These are phyloP conservation scores for Cladophialophora exuberans DNA, from an alignment of 2,329 filamentous ascomycete genomes.

Conservation along the genomic window DNA sequence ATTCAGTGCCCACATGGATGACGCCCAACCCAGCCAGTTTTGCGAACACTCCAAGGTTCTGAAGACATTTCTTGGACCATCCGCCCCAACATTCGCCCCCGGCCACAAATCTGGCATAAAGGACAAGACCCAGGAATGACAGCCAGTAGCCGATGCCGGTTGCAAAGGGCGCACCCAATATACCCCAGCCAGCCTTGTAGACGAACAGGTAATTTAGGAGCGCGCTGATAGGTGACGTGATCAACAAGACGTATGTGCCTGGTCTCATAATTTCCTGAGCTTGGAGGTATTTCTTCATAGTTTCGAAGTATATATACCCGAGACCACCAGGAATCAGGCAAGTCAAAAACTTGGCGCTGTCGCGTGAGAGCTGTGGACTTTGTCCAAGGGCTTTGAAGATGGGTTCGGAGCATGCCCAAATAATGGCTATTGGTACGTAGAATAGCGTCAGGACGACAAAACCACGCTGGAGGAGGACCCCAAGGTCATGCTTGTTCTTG, in stretches of 20 bases:
- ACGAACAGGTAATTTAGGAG: constrained; percentile 69
- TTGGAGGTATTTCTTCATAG: constrained; percentile 67
- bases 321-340: constrained; percentile 78
- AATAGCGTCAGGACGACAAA: constrained; percentile 73
- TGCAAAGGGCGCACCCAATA: constrained; percentile 79
- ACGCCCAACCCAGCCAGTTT: constrained; percentile 75
- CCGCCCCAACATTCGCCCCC: constrained; percentile 82
- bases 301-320: constrained; percentile 86
- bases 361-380: constrained; percentile 73
- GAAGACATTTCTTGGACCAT: constrained; percentile 64
- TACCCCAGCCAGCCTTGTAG: constrained; percentile 69
- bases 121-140: constrained; percentile 74
- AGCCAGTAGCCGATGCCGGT: constrained; percentile 86
- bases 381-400: constrained; percentile 77
- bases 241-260: constrained; percentile 64
- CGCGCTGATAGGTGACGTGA: constrained; percentile 64
- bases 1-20: constrained; percentile 85
- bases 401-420: constrained; percentile 76
- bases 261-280: constrained; percentile 66
- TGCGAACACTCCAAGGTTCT: constrained; percentile 71
- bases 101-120: constrained; percentile 70
- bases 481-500: constrained; percentile 75
- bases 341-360: constrained; percentile 73
- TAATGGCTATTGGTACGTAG: constrained; percentile 70
- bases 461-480: constrained; percentile 75